phyloP scores from a whole-genome alignment of 306 rosid species.

The Senna siamea region DNA sequence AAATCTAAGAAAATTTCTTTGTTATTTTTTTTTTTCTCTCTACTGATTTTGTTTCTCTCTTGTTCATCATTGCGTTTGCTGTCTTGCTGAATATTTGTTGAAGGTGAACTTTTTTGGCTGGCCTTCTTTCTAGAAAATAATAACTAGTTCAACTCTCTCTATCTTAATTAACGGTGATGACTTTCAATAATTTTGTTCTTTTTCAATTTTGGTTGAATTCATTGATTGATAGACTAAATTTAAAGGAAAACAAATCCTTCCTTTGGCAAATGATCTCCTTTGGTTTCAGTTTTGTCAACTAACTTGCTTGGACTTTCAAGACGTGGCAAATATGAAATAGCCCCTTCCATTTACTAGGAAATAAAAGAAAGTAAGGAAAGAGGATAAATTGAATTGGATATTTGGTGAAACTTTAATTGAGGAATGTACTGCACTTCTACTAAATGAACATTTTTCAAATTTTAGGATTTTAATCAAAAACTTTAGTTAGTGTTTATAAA shows the following conservation, averaged over 20 bases:
- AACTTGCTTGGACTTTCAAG: not conserved
- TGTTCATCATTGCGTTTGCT: not conserved
- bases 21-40: not conserved
- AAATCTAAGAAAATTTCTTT: not conserved
- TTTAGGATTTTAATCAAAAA: not conserved
- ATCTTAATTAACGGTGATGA: not conserved
- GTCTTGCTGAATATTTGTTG: not conserved
- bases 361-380: not conserved
- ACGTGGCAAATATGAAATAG: not conserved
- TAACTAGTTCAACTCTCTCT: not conserved
- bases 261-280: not conserved
- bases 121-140: not conserved
- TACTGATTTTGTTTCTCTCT: not conserved
- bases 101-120: not conserved
- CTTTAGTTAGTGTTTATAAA: not conserved
- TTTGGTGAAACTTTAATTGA: not conserved
- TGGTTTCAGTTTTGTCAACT: not conserved
- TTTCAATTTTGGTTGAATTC: not conserved
- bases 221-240: not conserved
- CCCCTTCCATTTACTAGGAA: not conserved
- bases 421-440: not conserved
- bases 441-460: no score
- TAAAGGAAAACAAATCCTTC: not conserved
- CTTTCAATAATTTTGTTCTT: not conserved
- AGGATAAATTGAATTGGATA: not conserved